Conservation (phyloP, 169 alveolate genomes). For the Plasmodium yoelii region DNA sequence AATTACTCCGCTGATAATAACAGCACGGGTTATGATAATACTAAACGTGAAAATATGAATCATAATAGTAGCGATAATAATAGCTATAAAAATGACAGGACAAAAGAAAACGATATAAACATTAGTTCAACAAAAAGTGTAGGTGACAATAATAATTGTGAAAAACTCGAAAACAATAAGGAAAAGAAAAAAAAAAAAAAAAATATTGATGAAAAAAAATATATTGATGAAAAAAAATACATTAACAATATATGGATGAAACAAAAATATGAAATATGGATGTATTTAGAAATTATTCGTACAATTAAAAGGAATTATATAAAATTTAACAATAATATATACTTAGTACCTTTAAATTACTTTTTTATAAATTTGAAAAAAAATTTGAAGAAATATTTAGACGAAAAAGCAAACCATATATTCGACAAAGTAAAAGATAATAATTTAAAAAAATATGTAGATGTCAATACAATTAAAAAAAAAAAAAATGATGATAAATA, state of each 20-base stretch:
- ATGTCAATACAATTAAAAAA: slow-evolving; percentile 25
- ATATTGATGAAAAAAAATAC: slow-evolving; percentile 2
- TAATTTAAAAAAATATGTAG: slow-evolving; percentile 8
- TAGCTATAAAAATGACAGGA: background rate
- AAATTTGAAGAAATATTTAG: slow-evolving; percentile 28
- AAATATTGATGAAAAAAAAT: slow-evolving; percentile 3
- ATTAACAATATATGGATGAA: slow-evolving; percentile 42
- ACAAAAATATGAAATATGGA: slow-evolving; percentile 72
- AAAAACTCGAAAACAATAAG: slow-evolving; percentile 8
- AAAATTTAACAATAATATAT: slow-evolving; percentile 63
- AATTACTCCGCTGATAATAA: background rate
- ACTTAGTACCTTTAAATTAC: slow-evolving; percentile 74
- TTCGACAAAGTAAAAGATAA: slow-evolving; percentile 10
- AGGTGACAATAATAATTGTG: slow-evolving; percentile 1
- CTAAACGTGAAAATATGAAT: background rate
- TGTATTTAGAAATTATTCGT: slow-evolving; percentile 70
- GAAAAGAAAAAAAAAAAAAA: slow-evolving; percentile 12
- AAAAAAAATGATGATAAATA: slow-evolving; percentile 30
- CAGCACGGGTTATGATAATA: background rate
- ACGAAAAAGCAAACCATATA: slow-evolving; percentile 15
- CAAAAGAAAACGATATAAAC: background rate
- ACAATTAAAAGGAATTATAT: slow-evolving; percentile 47
- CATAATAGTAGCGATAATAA: background rate
- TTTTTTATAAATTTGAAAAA: slow-evolving; percentile 67
- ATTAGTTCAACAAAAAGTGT: background rate